Evolutionary conservation across 495 filamentous ascomycete genomes (phyloP), one percentile per base, ranked within the genome.

Genomic region (Aspergillus ellipticus): DNA sequence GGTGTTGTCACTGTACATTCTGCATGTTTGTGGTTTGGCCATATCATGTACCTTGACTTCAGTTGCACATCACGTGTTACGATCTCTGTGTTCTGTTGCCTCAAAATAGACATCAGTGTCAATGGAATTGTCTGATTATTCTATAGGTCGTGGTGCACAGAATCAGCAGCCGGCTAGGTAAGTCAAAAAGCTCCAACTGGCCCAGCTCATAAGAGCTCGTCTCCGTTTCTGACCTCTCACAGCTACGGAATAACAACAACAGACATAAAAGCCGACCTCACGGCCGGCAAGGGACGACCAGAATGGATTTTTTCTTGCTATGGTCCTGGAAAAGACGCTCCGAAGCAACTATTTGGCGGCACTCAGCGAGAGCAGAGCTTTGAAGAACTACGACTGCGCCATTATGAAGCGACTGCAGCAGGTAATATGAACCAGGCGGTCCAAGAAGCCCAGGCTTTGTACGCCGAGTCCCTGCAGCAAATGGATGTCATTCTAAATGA

Each of bases 301-400:
- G 64, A 77, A 76, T 96, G 90, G 88, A 79, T 90, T 11, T 80
- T 96, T n/a, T 95, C 92, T 0, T 79, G 84, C 35, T 96, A 92
- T 68, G 87, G 82, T 6, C 90, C 92, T 0, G 84, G 82, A 4
- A 77, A 72, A 58, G 80, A 89, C 51, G 85, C 85, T 1, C 91
- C 91, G 1, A 80, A 81, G 11, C 89, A 92, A 66, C 76, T 96
- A 1, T 91, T 95, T 61, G 90, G 89, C 17, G 90, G 90, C 6
- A 77, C 79, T 42, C 75, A 80, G n/a, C 76, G 89, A 19, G 92
- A 96, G 68, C 84, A 89, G 60, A 93, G 89, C 62, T 85, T 85
- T 33, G 91, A 96, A 68, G 92, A 96, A 65, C 76, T 92, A 48
- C 80, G 90, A 51, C 49, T 92, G 13, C 79, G 82, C 19, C 86